Evolutionary conservation across 106 monocot species (phyloP), one percentile per base, ranked within the genome.

Genomic region (Chionographis japonica): DNA sequence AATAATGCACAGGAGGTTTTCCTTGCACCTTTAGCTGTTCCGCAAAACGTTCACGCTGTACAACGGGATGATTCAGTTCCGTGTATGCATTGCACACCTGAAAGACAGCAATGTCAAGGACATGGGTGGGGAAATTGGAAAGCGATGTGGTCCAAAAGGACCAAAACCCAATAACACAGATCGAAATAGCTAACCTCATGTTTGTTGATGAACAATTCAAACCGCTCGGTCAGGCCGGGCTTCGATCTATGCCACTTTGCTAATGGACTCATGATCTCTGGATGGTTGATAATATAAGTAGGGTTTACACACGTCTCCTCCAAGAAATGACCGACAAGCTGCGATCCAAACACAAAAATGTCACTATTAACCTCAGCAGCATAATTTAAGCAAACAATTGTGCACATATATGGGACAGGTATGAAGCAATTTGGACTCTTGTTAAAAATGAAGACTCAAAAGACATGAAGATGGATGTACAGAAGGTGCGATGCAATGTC

Each of bases 21-120:
- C 8, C 49, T 38, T 10, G 12, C 79, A 91, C 95, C 95, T 89
- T 95, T 2, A 92, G 78, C 58, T 95, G 92, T 61, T 83, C 88
- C 58, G 85, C 84, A 87, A 92, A 95, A 42, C 89, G 79, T 67
- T 91, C 75, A n/a, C 91, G 77, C 67, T 91, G 94, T 60, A 88
- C 91, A 75, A 91, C 85, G 43, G 95, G 95, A 78, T 95, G 92
- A 80, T 95, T 92, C 74, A 95, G 78, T 72, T 91, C 95, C 3
- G 95, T 95, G 79, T 95, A 95, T 50, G 91, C 95, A 83, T 95
- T 95, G 78, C 95, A 95, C 42, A 95, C 83, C 95, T 95, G 69
- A 64, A 67, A 50, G 16, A 13, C 2, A 37, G 62, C 39, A 15
- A 15, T 60, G 27, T 27, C 1, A 1, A 38, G 10, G 67, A 55